Conservation (phyloP, 192 early-diverging fungal genomes). For the Umbelopsis sp. region DNA sequence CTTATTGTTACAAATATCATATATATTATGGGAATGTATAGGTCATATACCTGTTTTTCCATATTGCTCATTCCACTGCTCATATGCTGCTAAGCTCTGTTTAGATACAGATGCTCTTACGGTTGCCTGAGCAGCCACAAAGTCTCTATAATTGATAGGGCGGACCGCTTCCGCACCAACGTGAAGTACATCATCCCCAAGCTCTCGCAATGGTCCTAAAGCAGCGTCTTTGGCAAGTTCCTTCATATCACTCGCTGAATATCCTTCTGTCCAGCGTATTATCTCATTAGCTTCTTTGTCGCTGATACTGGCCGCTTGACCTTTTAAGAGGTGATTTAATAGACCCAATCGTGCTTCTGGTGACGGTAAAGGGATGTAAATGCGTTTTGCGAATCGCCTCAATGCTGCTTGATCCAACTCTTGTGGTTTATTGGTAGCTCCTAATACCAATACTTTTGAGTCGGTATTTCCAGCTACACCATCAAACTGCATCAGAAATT, state of each 20-base stretch:
- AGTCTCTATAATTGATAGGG: conserved; percentile 74
- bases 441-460: conserved; percentile 9
- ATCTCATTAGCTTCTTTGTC: conserved; percentile 63
- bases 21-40: background rate
- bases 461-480: conserved; percentile 18
- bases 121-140: conserved; percentile 61
- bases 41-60: conserved; percentile 39
- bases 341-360: conserved; percentile 64
- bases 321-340: conserved; percentile 62
- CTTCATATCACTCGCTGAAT: conserved; percentile 19
- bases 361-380: conserved; percentile 90
- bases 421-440: conserved; percentile 61
- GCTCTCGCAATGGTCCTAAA: conserved; percentile 58
- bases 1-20: background rate
- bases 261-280: conserved; percentile 64
- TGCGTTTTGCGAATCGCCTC: conserved; percentile 68
- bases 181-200: conserved; percentile 52
- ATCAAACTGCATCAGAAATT: conserved; percentile 83
- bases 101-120: conserved; percentile 79
- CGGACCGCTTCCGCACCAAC: conserved; percentile 67
- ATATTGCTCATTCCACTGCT: conserved; percentile 74
- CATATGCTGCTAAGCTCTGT: conserved; percentile 70
- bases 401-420: conserved; percentile 93
- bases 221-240: conserved; percentile 37
- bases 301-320: conserved; percentile 59